A percentile compares a stretch with the other conserved stretches of the same genome.
Evolutionary conservation across 1,284 basidiomycete species (phyloP).

Genomic region (Naganishia sp.): DNA sequence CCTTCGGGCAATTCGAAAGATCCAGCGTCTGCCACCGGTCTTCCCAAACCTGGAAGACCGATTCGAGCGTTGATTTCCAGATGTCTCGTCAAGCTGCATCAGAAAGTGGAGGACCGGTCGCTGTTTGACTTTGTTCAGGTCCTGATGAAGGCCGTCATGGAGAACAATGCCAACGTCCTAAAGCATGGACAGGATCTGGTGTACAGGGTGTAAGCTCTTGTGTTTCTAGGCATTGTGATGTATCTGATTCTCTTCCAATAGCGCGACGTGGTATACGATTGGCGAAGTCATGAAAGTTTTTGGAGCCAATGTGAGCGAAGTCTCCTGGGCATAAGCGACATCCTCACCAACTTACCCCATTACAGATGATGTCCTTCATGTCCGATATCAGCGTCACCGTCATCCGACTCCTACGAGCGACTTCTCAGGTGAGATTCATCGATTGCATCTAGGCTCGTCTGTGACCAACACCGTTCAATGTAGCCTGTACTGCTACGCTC

Average conservation of each 20-base stretch:
- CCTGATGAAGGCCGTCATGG: slow-evolving; percentile 70
- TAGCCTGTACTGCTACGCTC: slow-evolving; percentile 78
- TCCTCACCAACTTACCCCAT: background rate
- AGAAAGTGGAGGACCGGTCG: slow-evolving; percentile 74
- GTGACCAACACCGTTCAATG: slow-evolving; percentile 1
- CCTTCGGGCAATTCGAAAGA: slow-evolving; percentile 23
- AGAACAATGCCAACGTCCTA: slow-evolving; percentile 56
- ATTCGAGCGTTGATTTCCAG: slow-evolving; percentile 75
- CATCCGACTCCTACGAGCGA: slow-evolving; percentile 66
- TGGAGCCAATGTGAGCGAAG: slow-evolving; percentile 71
- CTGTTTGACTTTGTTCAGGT: slow-evolving; percentile 85
- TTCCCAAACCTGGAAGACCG: slow-evolving; percentile 79
- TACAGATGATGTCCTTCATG: slow-evolving; percentile 90
- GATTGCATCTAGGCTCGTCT: background rate
- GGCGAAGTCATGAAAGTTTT: slow-evolving; percentile 83
- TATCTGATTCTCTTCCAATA: slow-evolving; percentile 27
- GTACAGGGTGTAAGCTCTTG: slow-evolving; percentile 62
- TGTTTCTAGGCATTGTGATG: slow-evolving; percentile 41
- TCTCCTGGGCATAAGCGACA: background rate
- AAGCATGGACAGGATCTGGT: slow-evolving; percentile 67
- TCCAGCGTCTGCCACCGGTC: slow-evolving; percentile 1
- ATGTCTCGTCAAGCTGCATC: slow-evolving; percentile 77
- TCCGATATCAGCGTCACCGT: slow-evolving; percentile 72
- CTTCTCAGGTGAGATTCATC: slow-evolving; percentile 63
- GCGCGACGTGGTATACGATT: slow-evolving; percentile 64